phyloP scores from a whole-genome alignment of 129 eudicot genomes.

The Lonicera japonica region DNA sequence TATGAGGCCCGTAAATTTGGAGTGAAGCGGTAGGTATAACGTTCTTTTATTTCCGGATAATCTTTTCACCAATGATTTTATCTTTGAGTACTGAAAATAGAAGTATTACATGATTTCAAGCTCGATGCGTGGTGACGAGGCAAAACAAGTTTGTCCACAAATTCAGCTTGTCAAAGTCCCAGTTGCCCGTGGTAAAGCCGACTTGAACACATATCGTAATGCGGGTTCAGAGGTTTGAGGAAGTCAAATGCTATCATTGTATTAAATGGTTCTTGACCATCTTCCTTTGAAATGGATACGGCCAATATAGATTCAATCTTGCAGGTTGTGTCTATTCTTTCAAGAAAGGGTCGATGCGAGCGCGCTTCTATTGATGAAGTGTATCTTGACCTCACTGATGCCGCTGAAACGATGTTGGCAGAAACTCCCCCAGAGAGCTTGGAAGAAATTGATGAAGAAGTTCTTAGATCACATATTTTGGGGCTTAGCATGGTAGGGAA shows the following conservation, averaged over 20 bases:
- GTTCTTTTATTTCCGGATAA: neutral
- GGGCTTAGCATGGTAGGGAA: slow-evolving; percentile 51
- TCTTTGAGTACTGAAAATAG: neutral
- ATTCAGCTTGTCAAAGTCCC: slow-evolving; percentile 91
- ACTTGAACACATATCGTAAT: slow-evolving; percentile 69
- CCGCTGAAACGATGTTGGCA: slow-evolving; percentile 76
- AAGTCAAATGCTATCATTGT: slow-evolving; percentile 1
- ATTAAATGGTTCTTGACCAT: slow-evolving; percentile 1
- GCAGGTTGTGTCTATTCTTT: slow-evolving; percentile 89
- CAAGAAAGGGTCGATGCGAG: slow-evolving; percentile 86
- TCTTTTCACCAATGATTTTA: neutral
- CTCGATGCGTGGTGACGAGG: slow-evolving; percentile 95
- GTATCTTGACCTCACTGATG: slow-evolving; percentile 89
- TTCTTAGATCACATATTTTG: slow-evolving; percentile 67
- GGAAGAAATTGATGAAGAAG: slow-evolving; percentile 71
- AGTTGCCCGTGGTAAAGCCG: slow-evolving; percentile 96
- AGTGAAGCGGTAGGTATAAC: slow-evolving; percentile 62
- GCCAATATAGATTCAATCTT: slow-evolving; percentile 8
- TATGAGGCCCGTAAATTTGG: slow-evolving; percentile 89
- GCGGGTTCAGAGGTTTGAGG: slow-evolving; percentile 91
- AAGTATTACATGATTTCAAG: slow-evolving; percentile 26
- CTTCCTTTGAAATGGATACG: slow-evolving; percentile 1
- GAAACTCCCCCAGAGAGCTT: slow-evolving; percentile 56
- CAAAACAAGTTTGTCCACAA: slow-evolving; percentile 76
- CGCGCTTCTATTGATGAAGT: slow-evolving; percentile 99